phyloP scores from a whole-genome alignment of 495 filamentous ascomycete genomes.

The Penicillium soppii region DNA sequence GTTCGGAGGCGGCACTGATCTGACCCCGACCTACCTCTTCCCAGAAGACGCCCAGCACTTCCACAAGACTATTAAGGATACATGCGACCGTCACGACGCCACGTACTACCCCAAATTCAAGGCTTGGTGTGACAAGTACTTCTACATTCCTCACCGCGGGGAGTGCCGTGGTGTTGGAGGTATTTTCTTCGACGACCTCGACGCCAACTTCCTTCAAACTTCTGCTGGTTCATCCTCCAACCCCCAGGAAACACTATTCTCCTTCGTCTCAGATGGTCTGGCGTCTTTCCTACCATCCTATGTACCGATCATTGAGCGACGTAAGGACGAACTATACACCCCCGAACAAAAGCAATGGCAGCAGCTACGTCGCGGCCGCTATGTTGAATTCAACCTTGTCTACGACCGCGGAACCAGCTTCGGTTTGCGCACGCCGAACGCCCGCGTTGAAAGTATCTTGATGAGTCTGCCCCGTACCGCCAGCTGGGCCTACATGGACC shows the following conservation, averaged over 20 bases:
- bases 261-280: constrained; percentile 83
- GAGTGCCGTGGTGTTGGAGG: constrained; percentile 91
- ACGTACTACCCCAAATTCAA: constrained; percentile 95
- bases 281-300: constrained; percentile 90
- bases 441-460: constrained; percentile 91
- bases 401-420: constrained; percentile 96
- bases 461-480: constrained; percentile 96
- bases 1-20: constrained; percentile 94
- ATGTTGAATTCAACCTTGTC: constrained; percentile 98
- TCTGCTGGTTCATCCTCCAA: constrained; percentile 58
- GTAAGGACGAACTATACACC: constrained; percentile 90
- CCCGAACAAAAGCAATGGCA: constrained; percentile 92
- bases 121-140: constrained; percentile 98
- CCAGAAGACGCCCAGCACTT: constrained; percentile 97
- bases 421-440: constrained; percentile 87
- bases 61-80: constrained; percentile 87
- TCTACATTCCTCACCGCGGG: constrained; percentile 84
- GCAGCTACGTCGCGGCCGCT: constrained; percentile 85
- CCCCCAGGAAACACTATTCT: constrained; percentile 86
- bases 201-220: constrained; percentile 57
- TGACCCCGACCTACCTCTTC: constrained; percentile 93
- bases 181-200: constrained; percentile 98
- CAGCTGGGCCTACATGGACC: constrained; percentile 93
- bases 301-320: constrained; percentile 77
- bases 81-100: constrained; percentile 91